Conservation (phyloP, 1,284 basidiomycete genomes). For the Rhizoctonia solani region DNA sequence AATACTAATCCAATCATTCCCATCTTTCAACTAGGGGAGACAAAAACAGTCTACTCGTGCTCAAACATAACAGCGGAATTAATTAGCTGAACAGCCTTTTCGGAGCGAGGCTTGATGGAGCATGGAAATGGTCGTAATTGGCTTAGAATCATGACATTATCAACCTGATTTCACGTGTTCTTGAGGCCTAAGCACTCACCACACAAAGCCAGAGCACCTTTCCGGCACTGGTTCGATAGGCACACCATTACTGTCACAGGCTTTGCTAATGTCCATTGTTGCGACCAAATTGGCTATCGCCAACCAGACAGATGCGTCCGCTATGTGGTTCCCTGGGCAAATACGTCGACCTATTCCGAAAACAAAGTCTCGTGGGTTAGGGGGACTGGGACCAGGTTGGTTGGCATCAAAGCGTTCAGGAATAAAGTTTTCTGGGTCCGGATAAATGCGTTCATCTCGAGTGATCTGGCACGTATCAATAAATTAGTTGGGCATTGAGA, state of each 20-base stretch:
- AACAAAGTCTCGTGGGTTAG: background rate
- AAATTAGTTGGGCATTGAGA: background rate
- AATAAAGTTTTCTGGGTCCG: background rate
- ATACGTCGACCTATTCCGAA: constrained; percentile 18
- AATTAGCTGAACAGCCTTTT: background rate
- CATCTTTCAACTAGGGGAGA: too few species aligned
- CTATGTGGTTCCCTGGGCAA: constrained; percentile 2
- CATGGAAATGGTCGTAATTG: background rate
- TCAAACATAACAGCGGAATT: constrained; percentile 4
- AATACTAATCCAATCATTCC: background rate
- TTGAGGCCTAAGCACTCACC: background rate
- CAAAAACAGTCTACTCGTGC: constrained; percentile 9
- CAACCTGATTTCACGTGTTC: background rate
- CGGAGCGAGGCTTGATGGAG: constrained; percentile 22
- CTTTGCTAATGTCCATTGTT: constrained; percentile 2
- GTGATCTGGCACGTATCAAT: background rate
- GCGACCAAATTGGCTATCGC: background rate
- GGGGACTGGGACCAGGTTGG: background rate
- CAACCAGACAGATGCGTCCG: background rate
- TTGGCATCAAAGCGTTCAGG: constrained; percentile 4
- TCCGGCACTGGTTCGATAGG: background rate
- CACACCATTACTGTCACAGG: background rate
- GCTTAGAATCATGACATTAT: background rate
- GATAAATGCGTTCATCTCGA: background rate
- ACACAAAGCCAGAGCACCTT: background rate